Conservation (phyloP, 306 rosid genomes). For the Bauhinia variegata region DNA sequence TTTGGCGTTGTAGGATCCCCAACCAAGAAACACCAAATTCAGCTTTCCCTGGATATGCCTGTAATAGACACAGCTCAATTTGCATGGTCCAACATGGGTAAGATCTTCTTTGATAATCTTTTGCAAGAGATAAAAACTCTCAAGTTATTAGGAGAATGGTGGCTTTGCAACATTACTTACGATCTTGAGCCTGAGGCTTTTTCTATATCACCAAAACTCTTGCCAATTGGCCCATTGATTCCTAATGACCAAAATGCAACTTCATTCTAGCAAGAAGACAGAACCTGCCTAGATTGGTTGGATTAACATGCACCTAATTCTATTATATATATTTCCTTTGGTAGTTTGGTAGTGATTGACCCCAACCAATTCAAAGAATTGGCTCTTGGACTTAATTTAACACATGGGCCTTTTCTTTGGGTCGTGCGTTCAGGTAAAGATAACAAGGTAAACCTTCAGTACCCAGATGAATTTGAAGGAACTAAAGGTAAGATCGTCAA, state of each 20-base stretch:
- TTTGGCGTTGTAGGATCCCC: constrained; percentile 31
- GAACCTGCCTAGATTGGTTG: constrained; percentile 34
- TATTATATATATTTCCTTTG: constrained; percentile 42
- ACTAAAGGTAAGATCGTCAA: constrained; percentile 35
- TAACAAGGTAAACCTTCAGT: constrained; percentile 10
- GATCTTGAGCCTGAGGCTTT: constrained; percentile 40
- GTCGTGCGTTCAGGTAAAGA: constrained; percentile 25
- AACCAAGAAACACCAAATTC: constrained; percentile 33
- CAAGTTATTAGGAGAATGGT: constrained; percentile 35
- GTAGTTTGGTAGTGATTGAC: constrained; percentile 27
- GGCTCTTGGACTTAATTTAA: constrained; percentile 39
- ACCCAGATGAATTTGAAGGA: constrained; percentile 38
- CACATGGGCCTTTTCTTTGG: constrained; percentile 40
- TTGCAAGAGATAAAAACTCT: constrained; percentile 17
- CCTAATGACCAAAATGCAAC: constrained; percentile 2
- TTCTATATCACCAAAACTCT: constrained; percentile 35
- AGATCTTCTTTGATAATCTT: background rate
- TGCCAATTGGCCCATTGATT: constrained; percentile 44
- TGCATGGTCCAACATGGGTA: constrained; percentile 24
- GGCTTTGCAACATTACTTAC: constrained; percentile 42
- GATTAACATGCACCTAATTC: constrained; percentile 38
- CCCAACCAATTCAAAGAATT: constrained; percentile 39
- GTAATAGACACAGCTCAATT: constrained; percentile 15
- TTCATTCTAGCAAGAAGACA: constrained; percentile 43
- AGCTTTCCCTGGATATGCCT: constrained; percentile 35